Percentiles rank a stretch among this genome's conserved stretches.
Conservation (phyloP, 805 yeast species). For the Nakazawaea siamensis region DNA sequence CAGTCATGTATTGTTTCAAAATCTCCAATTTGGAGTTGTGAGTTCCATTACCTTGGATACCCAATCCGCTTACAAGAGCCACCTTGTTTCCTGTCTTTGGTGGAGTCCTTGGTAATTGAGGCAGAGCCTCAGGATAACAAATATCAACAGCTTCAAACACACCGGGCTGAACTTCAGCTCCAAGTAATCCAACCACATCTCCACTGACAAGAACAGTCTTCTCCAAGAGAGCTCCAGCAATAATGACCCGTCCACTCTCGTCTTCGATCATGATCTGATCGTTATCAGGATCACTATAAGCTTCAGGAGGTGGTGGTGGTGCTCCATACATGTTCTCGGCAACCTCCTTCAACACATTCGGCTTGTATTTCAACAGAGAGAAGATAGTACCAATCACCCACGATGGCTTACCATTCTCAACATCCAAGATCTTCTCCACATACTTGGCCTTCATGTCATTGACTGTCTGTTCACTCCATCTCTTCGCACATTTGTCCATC, state of each 20-base stretch:
- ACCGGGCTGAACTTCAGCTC: conserved; percentile 80
- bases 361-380: conserved; percentile 76
- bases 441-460: conserved; percentile 21
- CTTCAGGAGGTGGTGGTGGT: conserved; percentile 26
- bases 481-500: conserved; percentile 18
- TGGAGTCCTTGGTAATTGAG: conserved; percentile 35
- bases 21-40: conserved; percentile 42
- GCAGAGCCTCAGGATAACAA: conserved; percentile 57
- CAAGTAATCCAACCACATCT: conserved; percentile 75
- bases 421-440: conserved; percentile 50
- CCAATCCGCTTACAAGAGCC: conserved; percentile 74
- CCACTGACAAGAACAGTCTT: conserved; percentile 76
- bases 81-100: conserved; percentile 22
- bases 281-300: conserved; percentile 46
- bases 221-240: conserved; percentile 57
- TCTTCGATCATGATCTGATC: conserved; percentile 78
- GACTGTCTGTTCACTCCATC: conserved; percentile 34
- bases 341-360: conserved; percentile 79
- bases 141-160: conserved; percentile 78
- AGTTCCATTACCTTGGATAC: conserved; percentile 37
- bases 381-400: conserved; percentile 88
- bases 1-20: conserved; percentile 61
- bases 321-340: conserved; percentile 48
- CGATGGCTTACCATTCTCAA: conserved; percentile 49
- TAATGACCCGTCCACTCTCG: conserved; percentile 78